Percentiles rank a stretch among this genome's conserved stretches.
Conservation (phyloP, 208 protist genomes). For the Leishmania aethiopica region DNA sequence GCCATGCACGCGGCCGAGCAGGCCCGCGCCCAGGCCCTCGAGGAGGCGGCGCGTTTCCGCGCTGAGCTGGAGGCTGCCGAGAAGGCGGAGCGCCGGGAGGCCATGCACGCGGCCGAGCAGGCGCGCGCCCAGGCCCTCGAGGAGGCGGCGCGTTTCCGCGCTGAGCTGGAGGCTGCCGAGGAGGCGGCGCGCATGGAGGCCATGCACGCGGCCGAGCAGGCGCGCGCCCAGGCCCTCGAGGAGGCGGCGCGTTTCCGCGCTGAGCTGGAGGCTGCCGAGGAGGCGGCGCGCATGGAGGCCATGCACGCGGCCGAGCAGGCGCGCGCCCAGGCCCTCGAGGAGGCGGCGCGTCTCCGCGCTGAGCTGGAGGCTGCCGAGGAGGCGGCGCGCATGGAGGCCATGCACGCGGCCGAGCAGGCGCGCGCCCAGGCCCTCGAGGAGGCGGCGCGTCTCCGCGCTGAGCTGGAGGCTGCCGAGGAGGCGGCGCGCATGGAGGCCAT, state of each 20-base stretch:
- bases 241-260: neutral
- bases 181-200: slow-evolving; percentile 2
- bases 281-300: neutral
- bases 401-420: no score
- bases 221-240: no score
- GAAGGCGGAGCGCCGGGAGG: neutral
- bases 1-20: neutral
- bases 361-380: no score
- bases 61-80: slow-evolving; percentile 7
- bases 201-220: no score
- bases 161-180: no score
- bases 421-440: no score
- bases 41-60: neutral
- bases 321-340: neutral
- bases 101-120: neutral
- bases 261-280: slow-evolving; percentile 6
- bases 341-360: no score
- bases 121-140: neutral
- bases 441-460: neutral
- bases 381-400: neutral
- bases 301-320: neutral
- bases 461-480: slow-evolving; percentile 1
- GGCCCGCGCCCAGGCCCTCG: no score
- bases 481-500: no score
- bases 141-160: no score